Evolutionary conservation across 2,329 filamentous ascomycete species (phyloP).

Genomic region (Exophiala sp.): DNA sequence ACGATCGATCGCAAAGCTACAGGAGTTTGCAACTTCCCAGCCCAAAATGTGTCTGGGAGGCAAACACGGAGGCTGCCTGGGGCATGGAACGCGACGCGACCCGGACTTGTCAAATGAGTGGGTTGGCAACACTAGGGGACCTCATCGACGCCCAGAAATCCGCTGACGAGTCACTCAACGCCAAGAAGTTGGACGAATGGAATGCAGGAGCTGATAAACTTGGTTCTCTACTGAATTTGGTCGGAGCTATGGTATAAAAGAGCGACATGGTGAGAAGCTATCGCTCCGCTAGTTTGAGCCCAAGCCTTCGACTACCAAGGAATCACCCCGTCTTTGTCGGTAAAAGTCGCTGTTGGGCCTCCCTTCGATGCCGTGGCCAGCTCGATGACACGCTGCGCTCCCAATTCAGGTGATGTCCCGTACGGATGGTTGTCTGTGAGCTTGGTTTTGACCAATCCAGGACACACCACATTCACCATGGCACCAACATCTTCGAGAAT

Average conservation of each 20-base stretch:
- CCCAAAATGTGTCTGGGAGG: conserved; percentile 16
- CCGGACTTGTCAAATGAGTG: not conserved
- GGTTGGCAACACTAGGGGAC: conserved; percentile 2
- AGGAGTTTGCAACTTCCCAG: conserved; percentile 3
- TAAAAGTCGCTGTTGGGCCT: conserved; percentile 15
- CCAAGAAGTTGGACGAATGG: conserved; percentile 12
- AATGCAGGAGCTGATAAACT: conserved; percentile 15
- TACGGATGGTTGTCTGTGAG: not conserved
- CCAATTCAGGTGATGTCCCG: conserved; percentile 10
- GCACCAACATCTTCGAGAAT: conserved; percentile 10
- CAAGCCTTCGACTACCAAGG: conserved; percentile 8
- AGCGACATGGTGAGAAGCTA: not conserved
- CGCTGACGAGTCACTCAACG: not conserved
- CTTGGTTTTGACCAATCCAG: conserved; percentile 11
- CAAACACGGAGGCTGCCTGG: conserved; percentile 7
- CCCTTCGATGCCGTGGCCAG: conserved; percentile 4
- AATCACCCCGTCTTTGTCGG: conserved; percentile 10
- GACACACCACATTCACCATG: conserved; percentile 14
- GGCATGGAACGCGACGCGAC: conserved; percentile 9
- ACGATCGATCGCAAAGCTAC: not conserved
- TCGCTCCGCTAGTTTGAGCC: not conserved
- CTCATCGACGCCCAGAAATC: conserved; percentile 7
- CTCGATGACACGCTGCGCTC: conserved; percentile 16
- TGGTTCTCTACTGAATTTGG: conserved; percentile 9
- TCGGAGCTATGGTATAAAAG: conserved; percentile 10